Percentiles rank a stretch among this genome's conserved stretches.
Evolutionary conservation across 768 basidiomycete genomes (phyloP).

Genomic region (Lyophyllum atratum): DNA sequence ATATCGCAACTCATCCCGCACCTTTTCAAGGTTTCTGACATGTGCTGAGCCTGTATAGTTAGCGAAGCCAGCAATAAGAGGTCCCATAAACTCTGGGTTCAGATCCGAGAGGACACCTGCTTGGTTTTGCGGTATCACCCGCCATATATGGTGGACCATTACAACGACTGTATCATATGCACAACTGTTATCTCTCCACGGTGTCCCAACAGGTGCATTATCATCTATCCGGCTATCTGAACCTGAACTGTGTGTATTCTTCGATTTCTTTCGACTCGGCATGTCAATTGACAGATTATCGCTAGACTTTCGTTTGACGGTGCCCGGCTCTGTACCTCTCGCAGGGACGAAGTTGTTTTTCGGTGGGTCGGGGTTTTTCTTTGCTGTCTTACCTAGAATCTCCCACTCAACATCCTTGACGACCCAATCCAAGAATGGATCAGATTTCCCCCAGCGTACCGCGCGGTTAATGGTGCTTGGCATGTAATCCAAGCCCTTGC

Average conservation of each 20-base stretch:
- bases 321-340: neutral
- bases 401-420: neutral
- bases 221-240: neutral
- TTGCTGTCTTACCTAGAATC: neutral
- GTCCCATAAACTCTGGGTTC: neutral
- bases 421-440: slow-evolving; percentile 12
- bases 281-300: neutral
- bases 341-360: slow-evolving; percentile 2
- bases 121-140: neutral
- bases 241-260: neutral
- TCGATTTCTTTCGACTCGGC: neutral
- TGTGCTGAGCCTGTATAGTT: neutral
- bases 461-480: slow-evolving; percentile 18
- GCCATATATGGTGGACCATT: slow-evolving; percentile 23
- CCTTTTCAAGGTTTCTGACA: neutral
- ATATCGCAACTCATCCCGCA: neutral
- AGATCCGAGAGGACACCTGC: neutral
- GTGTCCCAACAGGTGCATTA: slow-evolving; percentile 8
- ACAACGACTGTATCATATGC: slow-evolving; percentile 31
- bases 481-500: slow-evolving; percentile 22
- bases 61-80: neutral
- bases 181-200: slow-evolving; percentile 30
- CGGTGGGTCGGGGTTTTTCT: neutral
- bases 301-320: neutral
- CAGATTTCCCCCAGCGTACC: slow-evolving; percentile 17